Conservation (phyloP, 805 yeast genomes). For the Cyberlindnera suaveolens region DNA sequence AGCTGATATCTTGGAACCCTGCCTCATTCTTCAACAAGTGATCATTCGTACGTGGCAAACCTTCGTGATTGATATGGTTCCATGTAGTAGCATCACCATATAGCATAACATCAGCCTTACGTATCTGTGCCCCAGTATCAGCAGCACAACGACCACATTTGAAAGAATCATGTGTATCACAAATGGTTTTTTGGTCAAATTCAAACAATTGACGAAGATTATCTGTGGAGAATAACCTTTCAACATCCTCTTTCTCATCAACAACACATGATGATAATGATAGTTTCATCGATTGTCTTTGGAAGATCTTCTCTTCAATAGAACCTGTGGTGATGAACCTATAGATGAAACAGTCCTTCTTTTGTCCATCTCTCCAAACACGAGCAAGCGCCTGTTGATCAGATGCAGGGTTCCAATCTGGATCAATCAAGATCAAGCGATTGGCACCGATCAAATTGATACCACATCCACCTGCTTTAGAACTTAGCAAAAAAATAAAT, state of each 20-base stretch:
- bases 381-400: conserved; percentile 97
- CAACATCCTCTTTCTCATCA: conserved; percentile 94
- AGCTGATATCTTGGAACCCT: conserved; percentile 63
- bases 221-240: conserved; percentile 81
- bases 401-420: conserved; percentile 98
- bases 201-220: conserved; percentile 70
- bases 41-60: conserved; percentile 65
- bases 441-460: conserved; percentile 96
- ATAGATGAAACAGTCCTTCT: conserved; percentile 92
- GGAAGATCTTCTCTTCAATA: conserved; percentile 93
- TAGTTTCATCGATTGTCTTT: conserved; percentile 90
- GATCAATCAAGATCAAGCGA: conserved; percentile 78
- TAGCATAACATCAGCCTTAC: conserved; percentile 76
- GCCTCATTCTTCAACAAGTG: conserved; percentile 69
- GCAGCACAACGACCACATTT: conserved; percentile 73
- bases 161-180: conserved; percentile 92
- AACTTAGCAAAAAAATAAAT: conserved; percentile 81
- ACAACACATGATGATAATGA: conserved; percentile 93
- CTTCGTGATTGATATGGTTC: conserved; percentile 77
- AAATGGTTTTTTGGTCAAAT: conserved; percentile 57
- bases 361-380: conserved; percentile 99
- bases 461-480: conserved; percentile 99
- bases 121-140: conserved; percentile 47
- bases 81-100: conserved; percentile 98
- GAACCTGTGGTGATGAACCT: conserved; percentile 92